Percentiles rank a stretch among this genome's conserved stretches.
These are phyloP conservation scores for Jamesozyma lodderae DNA, from an alignment of 805 yeast genomes.

Conservation along the genomic window DNA sequence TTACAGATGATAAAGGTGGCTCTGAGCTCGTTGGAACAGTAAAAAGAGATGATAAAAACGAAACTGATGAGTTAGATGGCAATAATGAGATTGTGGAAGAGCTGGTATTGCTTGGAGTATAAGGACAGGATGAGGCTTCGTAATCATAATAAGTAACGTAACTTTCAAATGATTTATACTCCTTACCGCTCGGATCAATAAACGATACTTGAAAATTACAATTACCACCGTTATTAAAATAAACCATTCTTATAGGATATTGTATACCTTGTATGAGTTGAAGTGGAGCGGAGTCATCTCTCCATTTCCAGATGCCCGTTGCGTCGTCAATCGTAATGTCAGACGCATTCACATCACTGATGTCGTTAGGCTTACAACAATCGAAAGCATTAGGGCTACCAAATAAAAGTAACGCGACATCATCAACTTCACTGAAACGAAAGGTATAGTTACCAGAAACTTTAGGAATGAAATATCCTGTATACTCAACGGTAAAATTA, in stretches of 20 bases:
- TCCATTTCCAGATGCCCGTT: neutral
- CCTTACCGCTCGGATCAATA: constrained; percentile 4
- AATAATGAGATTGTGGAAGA: no score
- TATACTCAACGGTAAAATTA: constrained; percentile 21
- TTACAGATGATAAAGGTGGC: no score
- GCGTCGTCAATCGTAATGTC: neutral
- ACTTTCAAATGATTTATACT: neutral
- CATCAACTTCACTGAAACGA: constrained; percentile 23
- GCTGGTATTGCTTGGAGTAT: no score
- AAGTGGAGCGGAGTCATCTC: neutral
- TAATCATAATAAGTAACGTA: neutral
- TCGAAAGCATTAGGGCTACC: constrained; percentile 27
- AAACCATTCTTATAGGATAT: constrained; percentile 16
- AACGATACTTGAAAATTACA: constrained; percentile 2
- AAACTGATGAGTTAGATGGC: no score
- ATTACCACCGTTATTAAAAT: constrained; percentile 7
- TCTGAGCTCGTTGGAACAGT: no score
- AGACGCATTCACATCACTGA: neutral
- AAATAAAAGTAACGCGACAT: constrained; percentile 24
- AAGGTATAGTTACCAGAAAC: constrained; percentile 27
- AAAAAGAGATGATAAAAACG: no score
- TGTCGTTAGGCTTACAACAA: constrained; percentile 22
- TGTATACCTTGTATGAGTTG: constrained; percentile 5
- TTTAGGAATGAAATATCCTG: constrained; percentile 26
- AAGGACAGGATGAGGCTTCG: neutral